These are phyloP conservation scores for Teratosphaeria zuluensis DNA, from an alignment of 2,329 filamentous ascomycete genomes.

Conservation along the genomic window DNA sequence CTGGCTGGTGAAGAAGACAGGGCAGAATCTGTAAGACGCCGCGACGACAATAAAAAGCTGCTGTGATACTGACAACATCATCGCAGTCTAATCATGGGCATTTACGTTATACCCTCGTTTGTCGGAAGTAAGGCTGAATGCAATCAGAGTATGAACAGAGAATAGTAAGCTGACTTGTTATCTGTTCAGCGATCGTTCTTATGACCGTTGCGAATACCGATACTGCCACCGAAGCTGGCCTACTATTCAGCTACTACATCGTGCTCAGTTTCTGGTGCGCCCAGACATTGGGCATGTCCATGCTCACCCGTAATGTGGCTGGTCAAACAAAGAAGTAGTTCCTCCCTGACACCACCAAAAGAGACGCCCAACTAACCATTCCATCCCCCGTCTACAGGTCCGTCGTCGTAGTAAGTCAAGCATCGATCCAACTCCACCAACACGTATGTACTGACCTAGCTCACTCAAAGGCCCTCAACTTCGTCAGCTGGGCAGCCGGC, in stretches of 20 bases:
- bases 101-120: conserved; percentile 58
- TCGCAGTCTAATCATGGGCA: conserved; percentile 44
- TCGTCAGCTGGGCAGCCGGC: conserved; percentile 58
- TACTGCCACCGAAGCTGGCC: conserved; percentile 50
- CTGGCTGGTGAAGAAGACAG: conserved; percentile 57
- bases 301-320: conserved; percentile 49
- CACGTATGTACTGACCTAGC: neutral
- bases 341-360: neutral
- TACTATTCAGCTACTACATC: conserved; percentile 64
- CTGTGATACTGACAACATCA: neutral
- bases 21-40: conserved; percentile 52
- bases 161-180: neutral
- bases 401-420: neutral
- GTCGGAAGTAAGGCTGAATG: conserved; percentile 41
- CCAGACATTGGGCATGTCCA: conserved; percentile 19
- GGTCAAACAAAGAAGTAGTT: conserved; percentile 60
- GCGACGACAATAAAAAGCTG: neutral
- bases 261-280: conserved; percentile 70
- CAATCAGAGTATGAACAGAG: neutral
- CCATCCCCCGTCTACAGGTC: neutral
- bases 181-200: conserved; percentile 47
- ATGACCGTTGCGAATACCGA: conserved; percentile 56
- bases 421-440: neutral
- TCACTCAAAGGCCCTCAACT: conserved; percentile 54
- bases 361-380: neutral